phyloP scores from a whole-genome alignment of 2,329 filamentous ascomycete species.

The Neodidymelliopsis sp. region DNA sequence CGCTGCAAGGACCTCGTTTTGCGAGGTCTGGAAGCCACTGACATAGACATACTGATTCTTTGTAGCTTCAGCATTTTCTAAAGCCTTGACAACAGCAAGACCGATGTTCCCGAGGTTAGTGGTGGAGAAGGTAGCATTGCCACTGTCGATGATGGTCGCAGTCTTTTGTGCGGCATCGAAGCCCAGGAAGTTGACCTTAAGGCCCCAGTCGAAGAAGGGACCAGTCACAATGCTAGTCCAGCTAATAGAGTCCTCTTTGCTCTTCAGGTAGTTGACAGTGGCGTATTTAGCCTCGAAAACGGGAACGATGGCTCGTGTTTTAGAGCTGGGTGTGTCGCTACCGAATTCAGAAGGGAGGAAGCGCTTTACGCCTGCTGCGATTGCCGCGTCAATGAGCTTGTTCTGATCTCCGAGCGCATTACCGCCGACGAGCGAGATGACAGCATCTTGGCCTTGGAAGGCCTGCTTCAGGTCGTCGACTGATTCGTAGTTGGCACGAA shows the following conservation, averaged over 20 bases:
- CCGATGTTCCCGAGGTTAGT: slow-evolving; percentile 63
- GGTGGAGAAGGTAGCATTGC: slow-evolving; percentile 60
- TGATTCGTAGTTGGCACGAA: slow-evolving; percentile 58
- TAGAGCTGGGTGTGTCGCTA: slow-evolving; percentile 50
- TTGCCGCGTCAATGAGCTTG: slow-evolving; percentile 64
- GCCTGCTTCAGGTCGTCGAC: slow-evolving; percentile 58
- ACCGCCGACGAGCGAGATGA: slow-evolving; percentile 59
- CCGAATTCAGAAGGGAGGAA: slow-evolving; percentile 70
- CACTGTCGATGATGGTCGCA: slow-evolving; percentile 64
- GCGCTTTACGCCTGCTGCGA: slow-evolving; percentile 66
- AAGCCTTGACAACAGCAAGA: slow-evolving; percentile 59
- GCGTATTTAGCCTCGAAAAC: slow-evolving; percentile 60
- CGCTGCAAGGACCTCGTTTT: slow-evolving; percentile 63
- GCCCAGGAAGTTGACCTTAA: slow-evolving; percentile 60
- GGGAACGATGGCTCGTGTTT: slow-evolving; percentile 54
- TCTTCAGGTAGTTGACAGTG: slow-evolving; percentile 62
- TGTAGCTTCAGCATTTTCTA: slow-evolving; percentile 60
- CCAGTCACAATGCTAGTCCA: slow-evolving; percentile 63
- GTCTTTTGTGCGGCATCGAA: slow-evolving; percentile 59
- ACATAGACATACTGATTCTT: slow-evolving; percentile 66
- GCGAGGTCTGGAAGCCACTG: slow-evolving; percentile 64
- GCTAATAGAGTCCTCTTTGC: slow-evolving; percentile 56
- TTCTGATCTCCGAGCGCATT: slow-evolving; percentile 55
- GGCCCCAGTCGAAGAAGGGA: slow-evolving; percentile 57
- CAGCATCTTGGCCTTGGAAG: slow-evolving; percentile 64